Evolutionary conservation across 2,329 filamentous ascomycete species (phyloP).

Genomic region (Emmonsia crescens): DNA sequence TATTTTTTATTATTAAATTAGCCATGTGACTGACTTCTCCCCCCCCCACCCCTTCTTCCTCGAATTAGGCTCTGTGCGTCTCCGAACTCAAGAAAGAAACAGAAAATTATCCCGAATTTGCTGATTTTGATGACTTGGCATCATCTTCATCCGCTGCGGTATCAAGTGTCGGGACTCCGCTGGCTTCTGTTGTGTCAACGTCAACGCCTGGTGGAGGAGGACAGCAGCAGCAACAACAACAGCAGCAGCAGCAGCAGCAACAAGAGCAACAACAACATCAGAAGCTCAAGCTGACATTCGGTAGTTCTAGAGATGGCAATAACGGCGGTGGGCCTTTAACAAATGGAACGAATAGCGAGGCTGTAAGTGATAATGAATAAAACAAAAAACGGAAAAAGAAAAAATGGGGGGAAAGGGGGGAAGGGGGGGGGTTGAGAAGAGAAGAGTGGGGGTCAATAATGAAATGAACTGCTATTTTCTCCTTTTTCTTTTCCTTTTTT

Average conservation of each 20-base stretch:
- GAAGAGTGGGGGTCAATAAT: not conserved
- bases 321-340: slow-evolving; percentile 19
- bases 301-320: slow-evolving; percentile 23
- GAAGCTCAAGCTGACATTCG: slow-evolving; percentile 59
- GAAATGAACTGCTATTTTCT: not conserved
- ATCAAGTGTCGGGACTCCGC: slow-evolving; percentile 48
- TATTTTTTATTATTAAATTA: slow-evolving; percentile 9
- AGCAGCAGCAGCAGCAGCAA: not conserved
- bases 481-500: not conserved
- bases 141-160: slow-evolving; percentile 37
- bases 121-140: slow-evolving; percentile 45
- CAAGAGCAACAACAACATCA: slow-evolving; percentile 39
- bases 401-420: not conserved
- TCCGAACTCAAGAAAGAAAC: slow-evolving; percentile 45
- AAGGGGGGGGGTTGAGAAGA: not conserved
- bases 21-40: slow-evolving; percentile 1
- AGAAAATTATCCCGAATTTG: slow-evolving; percentile 44
- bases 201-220: not conserved
- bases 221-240: slow-evolving; percentile 9
- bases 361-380: slow-evolving; percentile 22
- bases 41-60: not conserved
- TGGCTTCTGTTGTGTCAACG: slow-evolving; percentile 40
- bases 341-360: slow-evolving; percentile 24
- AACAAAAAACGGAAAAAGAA: not conserved
- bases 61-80: slow-evolving; percentile 37